phyloP scores from a whole-genome alignment of 495 filamentous ascomycete genomes.

The Neurospora intermedia region DNA sequence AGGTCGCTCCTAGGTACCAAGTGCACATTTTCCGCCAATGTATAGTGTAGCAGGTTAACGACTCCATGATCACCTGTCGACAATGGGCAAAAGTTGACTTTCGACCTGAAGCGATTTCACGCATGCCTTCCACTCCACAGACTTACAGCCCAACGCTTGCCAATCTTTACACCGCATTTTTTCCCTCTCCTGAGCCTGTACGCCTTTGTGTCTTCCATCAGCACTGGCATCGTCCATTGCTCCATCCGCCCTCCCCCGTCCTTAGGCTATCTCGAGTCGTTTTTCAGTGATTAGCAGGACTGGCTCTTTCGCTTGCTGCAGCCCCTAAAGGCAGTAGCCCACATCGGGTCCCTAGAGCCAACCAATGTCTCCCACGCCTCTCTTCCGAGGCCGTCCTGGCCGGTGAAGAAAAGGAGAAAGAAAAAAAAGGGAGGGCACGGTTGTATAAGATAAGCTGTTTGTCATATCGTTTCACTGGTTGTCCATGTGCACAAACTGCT shows the following conservation, averaged over 20 bases:
- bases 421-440: background rate
- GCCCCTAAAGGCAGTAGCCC: slow-evolving; percentile 2
- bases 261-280: background rate
- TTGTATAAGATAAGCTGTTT: background rate
- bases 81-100: background rate
- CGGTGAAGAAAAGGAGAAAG: background rate
- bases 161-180: slow-evolving; percentile 1
- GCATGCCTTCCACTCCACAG: background rate
- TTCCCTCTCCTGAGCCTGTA: background rate
- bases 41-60: background rate
- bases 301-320: slow-evolving; percentile 6
- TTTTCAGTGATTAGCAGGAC: slow-evolving; percentile 1
- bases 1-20: background rate
- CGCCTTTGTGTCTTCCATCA: background rate
- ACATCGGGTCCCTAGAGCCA: slow-evolving; percentile 8
- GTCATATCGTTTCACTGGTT: background rate
- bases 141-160: background rate
- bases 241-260: slow-evolving; percentile 3
- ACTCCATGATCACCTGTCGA: background rate
- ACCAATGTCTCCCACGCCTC: slow-evolving; percentile 15
- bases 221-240: slow-evolving; percentile 4
- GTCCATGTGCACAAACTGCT: background rate
- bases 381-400: background rate
- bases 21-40: background rate
- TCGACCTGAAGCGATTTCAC: background rate